phyloP scores from a whole-genome alignment of 129 eudicot species.

The Sambucus nigra region DNA sequence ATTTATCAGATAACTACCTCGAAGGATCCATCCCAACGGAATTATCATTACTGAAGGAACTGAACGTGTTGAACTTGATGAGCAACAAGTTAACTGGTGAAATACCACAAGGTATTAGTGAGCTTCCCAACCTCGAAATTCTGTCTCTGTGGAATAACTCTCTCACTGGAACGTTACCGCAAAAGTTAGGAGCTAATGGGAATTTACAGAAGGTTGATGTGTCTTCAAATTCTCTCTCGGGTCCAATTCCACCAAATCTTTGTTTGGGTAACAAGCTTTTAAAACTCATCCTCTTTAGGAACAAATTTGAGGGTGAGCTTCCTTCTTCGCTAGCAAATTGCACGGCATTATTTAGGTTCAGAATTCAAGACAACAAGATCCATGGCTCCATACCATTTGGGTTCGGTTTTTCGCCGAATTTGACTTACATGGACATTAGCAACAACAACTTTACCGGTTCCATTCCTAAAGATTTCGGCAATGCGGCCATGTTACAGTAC shows the following conservation, averaged over 20 bases:
- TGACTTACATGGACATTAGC: constrained; percentile 66
- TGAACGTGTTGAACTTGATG: constrained; percentile 42
- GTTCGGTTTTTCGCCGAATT: constrained; percentile 54
- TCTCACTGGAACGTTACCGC: constrained; percentile 65
- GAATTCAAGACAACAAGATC: constrained; percentile 60
- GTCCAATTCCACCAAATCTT: constrained; percentile 67
- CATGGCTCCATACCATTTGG: constrained; percentile 73
- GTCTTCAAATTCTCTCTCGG: constrained; percentile 63
- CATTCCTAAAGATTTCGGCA: constrained; percentile 59
- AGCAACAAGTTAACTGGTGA: constrained; percentile 61
- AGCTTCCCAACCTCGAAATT: constrained; percentile 51
- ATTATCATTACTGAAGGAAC: constrained; percentile 44
- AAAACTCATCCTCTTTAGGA: constrained; percentile 66
- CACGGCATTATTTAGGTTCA: constrained; percentile 50
- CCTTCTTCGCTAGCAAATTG: constrained; percentile 69
- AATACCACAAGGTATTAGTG: constrained; percentile 75
- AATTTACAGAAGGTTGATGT: constrained; percentile 63
- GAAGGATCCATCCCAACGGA: constrained; percentile 60
- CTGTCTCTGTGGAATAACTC: constrained; percentile 81
- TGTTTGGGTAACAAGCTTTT: constrained; percentile 55
- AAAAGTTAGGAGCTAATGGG: constrained; percentile 60
- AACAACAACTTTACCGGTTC: constrained; percentile 61
- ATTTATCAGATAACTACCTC: constrained; percentile 57
- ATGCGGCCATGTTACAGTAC: constrained; percentile 46
- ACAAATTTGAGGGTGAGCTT: constrained; percentile 43